phyloP scores from a whole-genome alignment of 1,284 basidiomycete genomes.

The Singerocomus inundabilis region DNA sequence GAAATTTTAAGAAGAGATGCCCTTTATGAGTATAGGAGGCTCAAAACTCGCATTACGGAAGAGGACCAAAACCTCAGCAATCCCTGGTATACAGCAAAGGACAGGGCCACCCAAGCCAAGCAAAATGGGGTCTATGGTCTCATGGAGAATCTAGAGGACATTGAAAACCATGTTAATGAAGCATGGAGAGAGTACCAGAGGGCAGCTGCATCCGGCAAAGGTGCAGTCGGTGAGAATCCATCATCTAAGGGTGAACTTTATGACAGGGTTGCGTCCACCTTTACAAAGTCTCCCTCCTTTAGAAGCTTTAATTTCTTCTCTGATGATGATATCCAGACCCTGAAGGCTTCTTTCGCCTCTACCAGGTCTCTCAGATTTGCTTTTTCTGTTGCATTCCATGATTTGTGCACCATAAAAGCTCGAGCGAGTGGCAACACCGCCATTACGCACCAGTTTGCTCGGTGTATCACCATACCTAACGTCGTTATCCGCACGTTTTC shows the following conservation, averaged over 20 bases:
- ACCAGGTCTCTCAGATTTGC: slow-evolving; percentile 33
- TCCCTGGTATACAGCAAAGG: slow-evolving; percentile 25
- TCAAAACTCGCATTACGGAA: background rate
- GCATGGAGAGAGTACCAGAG: slow-evolving; percentile 14
- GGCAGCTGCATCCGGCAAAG: slow-evolving; percentile 1
- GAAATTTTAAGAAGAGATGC: slow-evolving; percentile 16
- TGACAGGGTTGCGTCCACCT: slow-evolving; percentile 11
- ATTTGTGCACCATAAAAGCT: slow-evolving; percentile 50
- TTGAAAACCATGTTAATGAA: slow-evolving; percentile 39
- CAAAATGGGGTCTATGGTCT: slow-evolving; percentile 2
- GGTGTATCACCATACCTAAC: slow-evolving; percentile 22
- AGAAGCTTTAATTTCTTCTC: slow-evolving; percentile 20
- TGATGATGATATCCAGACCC: slow-evolving; percentile 35
- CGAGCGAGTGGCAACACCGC: slow-evolving; percentile 30
- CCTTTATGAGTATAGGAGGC: slow-evolving; percentile 12
- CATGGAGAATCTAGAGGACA: slow-evolving; percentile 35
- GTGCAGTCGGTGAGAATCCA: background rate
- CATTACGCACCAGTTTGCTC: slow-evolving; percentile 27
- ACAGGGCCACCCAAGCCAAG: slow-evolving; percentile 22
- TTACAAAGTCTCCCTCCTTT: slow-evolving; percentile 22
- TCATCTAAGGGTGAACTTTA: background rate
- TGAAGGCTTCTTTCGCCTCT: slow-evolving; percentile 55
- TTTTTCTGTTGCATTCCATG: slow-evolving; percentile 46
- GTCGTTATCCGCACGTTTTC: slow-evolving; percentile 23
- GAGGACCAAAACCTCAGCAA: slow-evolving; percentile 22